Percentiles rank a stretch among this genome's conserved stretches.
Evolutionary conservation across 108 stramenopile species (phyloP).

Genomic region (Fragilariopsis cylindrus): DNA sequence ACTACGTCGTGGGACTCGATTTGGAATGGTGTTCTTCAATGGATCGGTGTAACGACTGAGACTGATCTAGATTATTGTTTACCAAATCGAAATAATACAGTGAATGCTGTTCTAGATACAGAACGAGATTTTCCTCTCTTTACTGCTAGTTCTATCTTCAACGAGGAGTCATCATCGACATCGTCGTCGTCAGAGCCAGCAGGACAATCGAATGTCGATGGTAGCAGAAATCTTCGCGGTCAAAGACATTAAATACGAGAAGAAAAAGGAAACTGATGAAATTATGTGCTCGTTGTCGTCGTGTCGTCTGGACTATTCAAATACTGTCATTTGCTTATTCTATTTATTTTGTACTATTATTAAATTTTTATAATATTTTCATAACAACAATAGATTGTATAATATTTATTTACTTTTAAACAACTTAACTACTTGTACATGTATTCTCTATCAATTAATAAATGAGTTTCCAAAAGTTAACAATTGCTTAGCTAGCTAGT

Average conservation of each 20-base stretch:
- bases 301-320: no score
- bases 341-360: no score
- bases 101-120: conserved; percentile 4
- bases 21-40: conserved; percentile 42
- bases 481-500: no score
- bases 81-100: conserved; percentile 22
- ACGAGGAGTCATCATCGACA: background rate
- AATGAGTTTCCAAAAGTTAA: no score
- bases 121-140: background rate
- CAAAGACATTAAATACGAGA: background rate
- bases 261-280: no score
- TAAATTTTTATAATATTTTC: no score
- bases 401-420: no score
- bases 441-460: no score
- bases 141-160: background rate
- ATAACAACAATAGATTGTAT: no score
- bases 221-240: background rate
- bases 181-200: background rate
- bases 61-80: conserved; percentile 23
- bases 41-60: conserved; percentile 31
- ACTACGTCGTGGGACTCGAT: conserved; percentile 66
- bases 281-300: no score
- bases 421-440: no score
- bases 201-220: background rate
- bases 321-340: no score